Percentiles rank a stretch among this genome's conserved stretches.
phyloP scores from a whole-genome alignment of 2,329 filamentous ascomycete species.

The Trichoderma sp. region DNA sequence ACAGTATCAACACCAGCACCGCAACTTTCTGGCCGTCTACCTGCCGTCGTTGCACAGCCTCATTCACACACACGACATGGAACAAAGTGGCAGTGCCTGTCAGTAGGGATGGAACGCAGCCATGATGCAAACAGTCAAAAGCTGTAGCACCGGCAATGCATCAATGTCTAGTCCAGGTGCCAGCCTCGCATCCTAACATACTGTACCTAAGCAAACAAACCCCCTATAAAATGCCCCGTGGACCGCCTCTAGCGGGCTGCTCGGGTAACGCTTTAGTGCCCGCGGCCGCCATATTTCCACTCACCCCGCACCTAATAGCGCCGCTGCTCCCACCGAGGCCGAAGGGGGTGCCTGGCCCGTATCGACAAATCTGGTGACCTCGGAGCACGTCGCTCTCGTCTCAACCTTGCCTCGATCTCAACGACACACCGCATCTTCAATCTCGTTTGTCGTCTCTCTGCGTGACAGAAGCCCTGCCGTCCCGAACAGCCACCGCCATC shows the following conservation, averaged over 20 bases:
- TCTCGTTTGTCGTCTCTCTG: slow-evolving; percentile 2
- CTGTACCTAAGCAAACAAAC: too few species aligned
- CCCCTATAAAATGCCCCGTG: neutral
- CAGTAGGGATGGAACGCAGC: neutral
- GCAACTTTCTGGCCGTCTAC: neutral
- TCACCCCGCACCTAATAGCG: slow-evolving; percentile 10
- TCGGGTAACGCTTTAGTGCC: slow-evolving; percentile 14
- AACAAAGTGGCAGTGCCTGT: neutral
- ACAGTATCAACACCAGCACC: neutral
- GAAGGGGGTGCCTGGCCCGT: slow-evolving; percentile 4
- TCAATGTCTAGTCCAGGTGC: too few species aligned
- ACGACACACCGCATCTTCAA: slow-evolving; percentile 20
- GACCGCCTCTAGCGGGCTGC: neutral
- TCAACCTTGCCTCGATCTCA: neutral
- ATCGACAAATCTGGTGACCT: slow-evolving; percentile 7
- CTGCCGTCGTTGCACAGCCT: neutral
- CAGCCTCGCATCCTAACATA: too few species aligned
- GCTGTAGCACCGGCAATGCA: neutral
- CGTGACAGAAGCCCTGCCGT: neutral
- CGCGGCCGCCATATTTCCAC: slow-evolving; percentile 12
- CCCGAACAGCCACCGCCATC: slow-evolving; percentile 7
- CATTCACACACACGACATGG: neutral
- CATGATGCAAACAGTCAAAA: neutral
- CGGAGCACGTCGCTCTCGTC: slow-evolving; percentile 1
- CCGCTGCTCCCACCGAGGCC: neutral